Base-by-base conservation (phyloP, 768 basidiomycete species). In the Brasilioporus rufonigricans region DNA sequence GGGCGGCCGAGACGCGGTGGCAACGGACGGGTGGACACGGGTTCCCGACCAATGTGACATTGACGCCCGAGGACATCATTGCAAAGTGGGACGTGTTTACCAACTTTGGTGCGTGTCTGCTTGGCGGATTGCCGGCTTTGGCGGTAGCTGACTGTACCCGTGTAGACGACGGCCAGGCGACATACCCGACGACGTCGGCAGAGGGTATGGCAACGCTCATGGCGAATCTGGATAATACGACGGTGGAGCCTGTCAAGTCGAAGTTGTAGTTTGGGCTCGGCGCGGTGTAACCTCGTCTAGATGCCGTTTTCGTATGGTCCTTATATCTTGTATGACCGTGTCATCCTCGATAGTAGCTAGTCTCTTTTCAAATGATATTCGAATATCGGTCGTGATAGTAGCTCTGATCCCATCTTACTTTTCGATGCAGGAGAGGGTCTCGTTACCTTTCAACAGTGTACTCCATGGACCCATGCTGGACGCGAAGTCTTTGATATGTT, bases 1-100 rank as follows among this genome's bases (percentile, higher is more conserved):
- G 93, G 91, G 88, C 89, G 19, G 91, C 91, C 1, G 85, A 94
- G 70, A 87, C 90, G 31, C 80, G 96, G 53, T 99, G 96, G 95
- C 90, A 98, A 70, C 84, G 93, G 14, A 77, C 92, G 10, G 89
- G 87, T 2, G 97, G 95, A 11, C 75, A 87, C 65, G 87, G 89
- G 8, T 98, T 98, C 84, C 88, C 93, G 5, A 80, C 87, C 33
- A 86, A 86, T 67, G 79, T 79, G 55, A 77, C 80, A 4, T 80
- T 89, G 58, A 85, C 84, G 9, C 90, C 93, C 0, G 97, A 98
- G 71, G 84, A 87, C 52, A 77, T 98, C 46, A 66, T 86, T 14
- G 70, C 78, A 24, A 88, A 93, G 65, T 98, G 94, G 95, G 77
- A 80, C 43, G 71, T 76, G 48, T 89, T 98, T 70, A 96, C 91